Conservation (phyloP, 805 yeast species). For the Kregervanrija pseudodelftensis region DNA sequence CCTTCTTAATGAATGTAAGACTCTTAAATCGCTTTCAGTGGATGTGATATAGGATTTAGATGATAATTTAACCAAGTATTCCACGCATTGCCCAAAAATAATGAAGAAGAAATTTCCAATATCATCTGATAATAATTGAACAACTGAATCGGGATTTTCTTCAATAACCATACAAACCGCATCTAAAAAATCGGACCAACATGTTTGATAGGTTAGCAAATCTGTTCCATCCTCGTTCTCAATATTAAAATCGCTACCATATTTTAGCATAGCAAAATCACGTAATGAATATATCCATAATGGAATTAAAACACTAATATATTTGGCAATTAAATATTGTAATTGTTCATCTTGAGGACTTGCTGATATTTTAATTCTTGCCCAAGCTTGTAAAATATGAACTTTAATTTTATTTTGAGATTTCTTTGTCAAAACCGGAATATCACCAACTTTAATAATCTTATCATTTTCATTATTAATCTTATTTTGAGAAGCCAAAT, state of each 20-base stretch:
- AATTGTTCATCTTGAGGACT: slow-evolving; percentile 32
- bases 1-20: slow-evolving; percentile 45
- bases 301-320: slow-evolving; percentile 56
- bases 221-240: slow-evolving; percentile 38
- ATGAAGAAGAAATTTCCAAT: slow-evolving; percentile 66
- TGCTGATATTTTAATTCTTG: slow-evolving; percentile 35
- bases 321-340: slow-evolving; percentile 42
- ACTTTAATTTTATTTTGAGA: slow-evolving; percentile 50
- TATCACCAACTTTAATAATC: slow-evolving; percentile 47
- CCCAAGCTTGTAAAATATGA: slow-evolving; percentile 68
- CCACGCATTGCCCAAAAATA: slow-evolving; percentile 77
- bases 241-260: slow-evolving; percentile 30
- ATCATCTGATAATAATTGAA: slow-evolving; percentile 47
- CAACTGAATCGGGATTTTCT: slow-evolving; percentile 37
- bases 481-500: slow-evolving; percentile 30
- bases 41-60: slow-evolving; percentile 12
- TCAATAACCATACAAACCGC: slow-evolving; percentile 65
- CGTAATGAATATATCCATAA: slow-evolving; percentile 73
- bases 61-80: slow-evolving; percentile 48
- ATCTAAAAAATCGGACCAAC: slow-evolving; percentile 74
- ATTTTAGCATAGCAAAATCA: slow-evolving; percentile 65
- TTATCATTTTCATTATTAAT: slow-evolving; percentile 22
- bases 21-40: slow-evolving; percentile 23
- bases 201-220: slow-evolving; percentile 41
- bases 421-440: slow-evolving; percentile 37